Base-by-base conservation (phyloP, 495 filamentous ascomycete species). In the Aspergillus indologenus region DNA sequence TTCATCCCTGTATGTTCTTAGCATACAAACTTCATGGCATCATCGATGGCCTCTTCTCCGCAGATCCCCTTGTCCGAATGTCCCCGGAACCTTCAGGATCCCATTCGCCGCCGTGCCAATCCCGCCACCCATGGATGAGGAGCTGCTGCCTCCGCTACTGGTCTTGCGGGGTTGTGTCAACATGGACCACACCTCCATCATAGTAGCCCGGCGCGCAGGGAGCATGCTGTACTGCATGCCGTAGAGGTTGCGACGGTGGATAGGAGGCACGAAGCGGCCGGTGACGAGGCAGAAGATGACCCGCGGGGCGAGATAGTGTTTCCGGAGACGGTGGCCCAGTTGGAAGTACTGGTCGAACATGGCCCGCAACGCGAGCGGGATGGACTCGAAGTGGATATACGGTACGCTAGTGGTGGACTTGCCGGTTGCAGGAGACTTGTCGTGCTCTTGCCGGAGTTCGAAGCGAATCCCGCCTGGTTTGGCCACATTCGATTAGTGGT, bases 271-370 rank as follows among this genome's bases (percentile, higher is more conserved):
- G 61, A 96, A 96, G 51, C 86, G 88, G 59, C 94, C 94, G 1
- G 91, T 96, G 24, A 91, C 77, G 2, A 99, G 84, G 56, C 90
- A 92, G 53, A 94, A 81, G 53, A 97, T 83, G 19, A 99, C 95
- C 17, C 85, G 81, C 0, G 91, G 91, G 0, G 90, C 91, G 31
- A 96, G 79, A 71, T 99, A 99, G 72, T 99, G 94, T 67, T 95
- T 95, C 56, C 90, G 88, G 20, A 99, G 89, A 31, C 94, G 89
- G 57, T 90, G 85, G 49, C 89, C 91, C 54, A 98, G 89, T 67
- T 97, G 91, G 73, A 95, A 96, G 75, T 99, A 98, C 65, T 96
- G 92, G 61, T 94, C 85, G 71, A 98, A 97, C 88, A 96, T 97
- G 24, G 88, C 87, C 31, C 84, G 83, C 57, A 97, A 86, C n/a